Base-by-base conservation (phyloP, 768 basidiomycete genomes). In the Leucosporidium creatinivorum region DNA sequence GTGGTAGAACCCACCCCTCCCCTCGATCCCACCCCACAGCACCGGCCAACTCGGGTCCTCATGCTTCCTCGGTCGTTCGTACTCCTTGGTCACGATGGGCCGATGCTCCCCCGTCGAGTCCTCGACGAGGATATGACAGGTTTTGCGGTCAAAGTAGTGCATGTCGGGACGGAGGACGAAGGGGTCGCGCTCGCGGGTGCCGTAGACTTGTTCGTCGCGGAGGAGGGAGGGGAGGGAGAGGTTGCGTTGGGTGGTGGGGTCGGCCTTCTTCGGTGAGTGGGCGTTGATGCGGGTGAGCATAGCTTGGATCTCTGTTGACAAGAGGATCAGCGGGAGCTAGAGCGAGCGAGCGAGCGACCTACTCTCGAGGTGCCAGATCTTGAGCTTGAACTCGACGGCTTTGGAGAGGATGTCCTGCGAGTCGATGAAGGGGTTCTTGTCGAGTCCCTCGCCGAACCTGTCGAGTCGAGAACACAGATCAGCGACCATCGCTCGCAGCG, bases 101-200 rank as follows among this genome's bases (percentile, higher is more conserved):
- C 91, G 87, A 50, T 93, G 81, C 73, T 91, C 87, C 62, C 87
- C 85, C 6, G 83, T 84, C 65, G 91, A 83, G 75, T 98, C 94
- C 77, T 98, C 93, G n/a, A 97, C 84, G 54, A 98, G 83, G 55
- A 97, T 83, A 76, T 91, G 97, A 75, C 84, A 86, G 61, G 83
- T 85, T 51, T 82, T 82, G 51, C 85, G 84, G 23, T 84, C 79
- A 78, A 98, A 98, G 77, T 98, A 99, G 65, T 83, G 85, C 75
- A 85, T 91, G 77, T 93, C 92, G 70, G 88, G 87, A 59, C 93
- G 85, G 69, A 85, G 89, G 69, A 93, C 89, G 25, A 84, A 86
- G 1, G 91, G 87, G 79, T 99, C 96, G 56, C 94, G 89, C 80
- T 99, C 96, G 23, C 85, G 87, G 1, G 86, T 88, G 56, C 96